Evolutionary conservation across 352 stramenopile genomes (phyloP).

Genomic region (Phytophthora sansomeana): DNA sequence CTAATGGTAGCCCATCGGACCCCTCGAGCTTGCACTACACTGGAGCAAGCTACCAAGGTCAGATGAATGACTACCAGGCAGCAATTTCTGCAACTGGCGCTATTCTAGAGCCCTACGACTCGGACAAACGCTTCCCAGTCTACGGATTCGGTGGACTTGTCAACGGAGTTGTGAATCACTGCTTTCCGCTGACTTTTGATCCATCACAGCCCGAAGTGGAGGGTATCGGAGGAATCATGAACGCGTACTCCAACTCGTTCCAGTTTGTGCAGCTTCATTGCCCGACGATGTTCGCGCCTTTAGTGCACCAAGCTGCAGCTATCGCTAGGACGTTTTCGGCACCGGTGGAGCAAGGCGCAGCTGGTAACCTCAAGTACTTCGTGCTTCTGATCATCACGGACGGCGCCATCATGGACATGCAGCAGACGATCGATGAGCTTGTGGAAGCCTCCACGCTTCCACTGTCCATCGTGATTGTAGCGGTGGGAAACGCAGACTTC

Average conservation of each 20-base stretch:
- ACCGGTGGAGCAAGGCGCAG: conserved; percentile 26
- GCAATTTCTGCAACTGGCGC: conserved; percentile 72
- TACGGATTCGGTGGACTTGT: conserved; percentile 84
- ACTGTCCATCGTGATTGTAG: conserved; percentile 85
- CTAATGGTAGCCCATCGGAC: conserved; percentile 57
- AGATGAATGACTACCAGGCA: conserved; percentile 83
- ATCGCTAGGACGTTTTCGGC: conserved; percentile 66
- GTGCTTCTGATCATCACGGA: conserved; percentile 80
- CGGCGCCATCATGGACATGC: conserved; percentile 83
- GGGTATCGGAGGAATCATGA: conserved; percentile 65
- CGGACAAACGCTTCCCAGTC: conserved; percentile 76
- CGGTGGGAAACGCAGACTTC: conserved; percentile 81
- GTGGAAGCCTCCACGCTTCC: conserved; percentile 71
- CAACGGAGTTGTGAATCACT: conserved; percentile 72
- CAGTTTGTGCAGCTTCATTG: conserved; percentile 74
- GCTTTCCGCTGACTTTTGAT: conserved; percentile 78
- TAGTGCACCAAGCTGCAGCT: conserved; percentile 70
- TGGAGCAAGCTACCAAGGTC: conserved; percentile 55
- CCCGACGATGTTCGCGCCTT: conserved; percentile 81
- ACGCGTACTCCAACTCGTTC: conserved; percentile 71
- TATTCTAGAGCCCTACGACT: conserved; percentile 82
- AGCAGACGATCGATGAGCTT: conserved; percentile 74
- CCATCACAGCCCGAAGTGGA: conserved; percentile 68
- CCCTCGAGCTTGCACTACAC: conserved; percentile 70
- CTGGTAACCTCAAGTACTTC: conserved; percentile 73